Base-by-base conservation (phyloP, 2,329 filamentous ascomycete genomes). In the Penicillium sp. region DNA sequence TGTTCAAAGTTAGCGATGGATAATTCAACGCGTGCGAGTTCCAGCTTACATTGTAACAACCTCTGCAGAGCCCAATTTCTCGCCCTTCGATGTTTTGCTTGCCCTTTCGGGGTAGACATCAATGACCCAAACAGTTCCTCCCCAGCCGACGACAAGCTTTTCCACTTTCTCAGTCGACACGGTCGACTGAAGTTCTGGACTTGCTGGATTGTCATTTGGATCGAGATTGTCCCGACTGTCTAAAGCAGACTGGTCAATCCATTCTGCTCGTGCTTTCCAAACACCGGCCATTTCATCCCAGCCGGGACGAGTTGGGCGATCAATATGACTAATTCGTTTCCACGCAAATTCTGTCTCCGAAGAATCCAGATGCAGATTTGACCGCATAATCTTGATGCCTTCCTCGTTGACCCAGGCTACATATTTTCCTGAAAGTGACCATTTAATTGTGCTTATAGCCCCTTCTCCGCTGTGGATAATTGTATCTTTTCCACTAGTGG, bases 221-320 rank as follows among this genome's bases (percentile, higher is more conserved):
- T 62, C 62, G 43, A 65, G 57, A 25, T 84, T 81, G 36, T 92
- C 87, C 53, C 93, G 89, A 3, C 78, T 81, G 64, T 92, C 90
- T n/a, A 97, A 80, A 6, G 84, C 81, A 59, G 87, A 83, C 66
- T 96, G 89, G 68, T 97, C 91, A 44, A 97, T 88, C 94, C 94
- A 99, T 71, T 97, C 92, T 1, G 87, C 87, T 23, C 92, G 84
- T 2, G 90, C 91, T 76, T 93, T 96, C 92, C 94, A 97, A 4
- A 97, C 91, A 46, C 89, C 85, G 0, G 92, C 92, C 92, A 99
- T 97, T 41, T 96, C 92, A 64, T 97, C 91, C 91, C 94, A 97
- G 55, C 89, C 87, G 9, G 89, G 86, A 5, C 89, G 89, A 67
- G 91, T 90, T 2, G 94, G 94, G 43, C 92, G 85, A 70, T 96